These are phyloP conservation scores for Pachysandra terminalis DNA, from an alignment of 164 flowering plant species.

Conservation along the genomic window DNA sequence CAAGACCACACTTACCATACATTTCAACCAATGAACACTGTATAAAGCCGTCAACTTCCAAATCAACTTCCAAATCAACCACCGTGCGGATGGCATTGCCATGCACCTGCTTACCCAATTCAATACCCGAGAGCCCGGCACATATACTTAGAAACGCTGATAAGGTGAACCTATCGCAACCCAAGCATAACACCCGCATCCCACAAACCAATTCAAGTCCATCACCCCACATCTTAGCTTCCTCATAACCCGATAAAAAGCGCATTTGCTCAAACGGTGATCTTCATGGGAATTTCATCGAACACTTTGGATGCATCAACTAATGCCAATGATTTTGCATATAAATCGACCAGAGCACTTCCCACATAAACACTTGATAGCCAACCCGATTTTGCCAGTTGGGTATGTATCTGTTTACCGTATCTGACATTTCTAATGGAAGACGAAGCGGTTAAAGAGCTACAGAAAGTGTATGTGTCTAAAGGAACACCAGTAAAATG, in stretches of 20 bases:
- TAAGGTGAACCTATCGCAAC: constrained; percentile 49
- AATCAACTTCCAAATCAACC: constrained; percentile 24
- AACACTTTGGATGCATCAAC: constrained; percentile 46
- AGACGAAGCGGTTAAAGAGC: constrained; percentile 45
- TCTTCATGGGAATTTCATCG: constrained; percentile 74
- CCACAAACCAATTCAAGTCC: constrained; percentile 36
- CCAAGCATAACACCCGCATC: constrained; percentile 39
- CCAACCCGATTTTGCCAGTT: constrained; percentile 53
- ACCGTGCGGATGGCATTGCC: constrained; percentile 27
- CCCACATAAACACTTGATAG: constrained; percentile 60
- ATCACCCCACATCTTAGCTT: constrained; percentile 48
- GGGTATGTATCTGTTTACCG: constrained; percentile 49
- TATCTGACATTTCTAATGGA: constrained; percentile 17
- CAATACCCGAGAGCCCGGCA: constrained; percentile 46
- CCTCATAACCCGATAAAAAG: constrained; percentile 57
- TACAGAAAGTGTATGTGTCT: constrained; percentile 56
- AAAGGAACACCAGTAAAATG: constrained; percentile 36
- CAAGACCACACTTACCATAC: constrained; percentile 78
- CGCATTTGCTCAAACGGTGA: constrained; percentile 67
- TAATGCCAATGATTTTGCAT: constrained; percentile 34
- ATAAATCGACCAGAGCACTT: constrained; percentile 53
- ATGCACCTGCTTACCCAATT: constrained; percentile 60
- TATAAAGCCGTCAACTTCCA: constrained; percentile 44
- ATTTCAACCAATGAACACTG: constrained; percentile 71
- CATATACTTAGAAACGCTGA: constrained; percentile 50